A percentile compares a stretch with the other conserved stretches of the same genome.
These are phyloP conservation scores for Apophysomyces sp. DNA, from an alignment of 371 early-diverging fungal genomes.

Conservation along the genomic window DNA sequence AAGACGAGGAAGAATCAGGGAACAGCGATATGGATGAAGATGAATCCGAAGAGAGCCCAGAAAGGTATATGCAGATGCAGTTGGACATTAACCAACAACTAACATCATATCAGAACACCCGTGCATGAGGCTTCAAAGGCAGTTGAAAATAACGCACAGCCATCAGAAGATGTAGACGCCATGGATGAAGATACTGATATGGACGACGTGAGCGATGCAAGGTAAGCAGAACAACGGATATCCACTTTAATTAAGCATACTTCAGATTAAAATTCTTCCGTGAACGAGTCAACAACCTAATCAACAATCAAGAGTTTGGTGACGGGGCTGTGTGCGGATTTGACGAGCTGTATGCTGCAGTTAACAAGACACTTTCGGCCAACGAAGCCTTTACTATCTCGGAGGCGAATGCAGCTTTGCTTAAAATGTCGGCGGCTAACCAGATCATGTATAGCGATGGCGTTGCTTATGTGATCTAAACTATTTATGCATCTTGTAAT, in stretches of 20 bases:
- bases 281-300: conserved; percentile 22
- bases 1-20: conserved; percentile 36
- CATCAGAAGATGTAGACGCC: conserved; percentile 2
- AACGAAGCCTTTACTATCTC: conserved; percentile 17
- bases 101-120: not conserved
- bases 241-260: not conserved
- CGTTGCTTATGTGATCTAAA: conserved; percentile 63
- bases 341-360: conserved; percentile 35
- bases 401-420: conserved; percentile 27
- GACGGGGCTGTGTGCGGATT: conserved; percentile 35
- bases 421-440: conserved; percentile 61
- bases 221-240: conserved; percentile 9
- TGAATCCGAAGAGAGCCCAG: conserved; percentile 10
- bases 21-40: conserved; percentile 19
- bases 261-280: conserved; percentile 34
- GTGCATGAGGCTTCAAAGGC: not conserved
- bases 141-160: not conserved
- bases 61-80: not conserved
- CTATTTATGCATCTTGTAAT: conserved; percentile 1
- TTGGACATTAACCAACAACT: too few species aligned
- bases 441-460: conserved; percentile 73
- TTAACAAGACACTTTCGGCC: conserved; percentile 38
- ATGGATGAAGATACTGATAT: conserved; percentile 27
- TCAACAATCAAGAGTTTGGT: conserved; percentile 13
- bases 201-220: conserved; percentile 18